Conservation (phyloP, 2,329 filamentous ascomycete genomes). For the Botrytis paeoniae region DNA sequence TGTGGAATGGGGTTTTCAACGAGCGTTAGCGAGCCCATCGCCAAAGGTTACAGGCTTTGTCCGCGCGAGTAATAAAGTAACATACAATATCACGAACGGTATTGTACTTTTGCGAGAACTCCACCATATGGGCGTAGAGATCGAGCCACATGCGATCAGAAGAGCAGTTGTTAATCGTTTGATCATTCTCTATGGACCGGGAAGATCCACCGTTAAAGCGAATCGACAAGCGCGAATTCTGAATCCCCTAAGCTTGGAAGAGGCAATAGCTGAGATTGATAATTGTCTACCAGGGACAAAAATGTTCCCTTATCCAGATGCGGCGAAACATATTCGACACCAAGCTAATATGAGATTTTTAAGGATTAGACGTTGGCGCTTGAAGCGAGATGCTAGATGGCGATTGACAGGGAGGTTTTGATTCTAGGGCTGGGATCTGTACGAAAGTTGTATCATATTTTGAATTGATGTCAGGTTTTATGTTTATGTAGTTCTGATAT, state of each 20-base stretch:
- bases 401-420: neutral
- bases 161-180: slow-evolving; percentile 33
- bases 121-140: slow-evolving; percentile 25
- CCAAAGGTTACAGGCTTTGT: neutral
- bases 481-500: neutral
- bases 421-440: neutral
- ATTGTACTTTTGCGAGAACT: slow-evolving; percentile 33
- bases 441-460: neutral
- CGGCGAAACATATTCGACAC: slow-evolving; percentile 5
- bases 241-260: slow-evolving; percentile 22
- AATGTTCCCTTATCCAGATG: slow-evolving; percentile 7
- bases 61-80: neutral
- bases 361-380: neutral
- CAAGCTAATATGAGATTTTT: neutral
- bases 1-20: slow-evolving; percentile 49
- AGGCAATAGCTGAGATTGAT: slow-evolving; percentile 28
- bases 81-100: slow-evolving; percentile 27
- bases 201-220: slow-evolving; percentile 24
- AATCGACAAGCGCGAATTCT: slow-evolving; percentile 25
- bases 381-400: slow-evolving; percentile 4
- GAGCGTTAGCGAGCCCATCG: slow-evolving; percentile 19
- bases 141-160: slow-evolving; percentile 22
- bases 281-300: slow-evolving; percentile 25
- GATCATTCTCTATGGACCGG: slow-evolving; percentile 31
- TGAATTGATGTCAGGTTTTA: neutral